These are phyloP conservation scores for Eimeria acervulina DNA, from an alignment of 169 alveolate genomes.

Conservation along the genomic window DNA sequence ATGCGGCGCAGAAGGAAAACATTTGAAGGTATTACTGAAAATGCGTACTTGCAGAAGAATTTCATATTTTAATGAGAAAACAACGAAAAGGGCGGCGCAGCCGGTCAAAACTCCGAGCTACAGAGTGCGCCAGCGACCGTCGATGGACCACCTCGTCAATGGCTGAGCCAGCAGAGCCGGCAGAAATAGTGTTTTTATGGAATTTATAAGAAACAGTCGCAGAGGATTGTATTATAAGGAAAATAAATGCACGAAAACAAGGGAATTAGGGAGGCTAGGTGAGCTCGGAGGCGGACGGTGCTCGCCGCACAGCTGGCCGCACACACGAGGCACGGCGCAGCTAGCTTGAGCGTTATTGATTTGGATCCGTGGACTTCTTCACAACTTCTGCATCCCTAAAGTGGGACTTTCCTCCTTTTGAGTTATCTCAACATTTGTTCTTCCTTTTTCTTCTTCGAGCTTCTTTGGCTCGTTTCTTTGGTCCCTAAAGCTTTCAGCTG, in stretches of 20 bases:
- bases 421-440: slow-evolving; percentile 7
- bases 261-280: not conserved
- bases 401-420: slow-evolving; percentile 56
- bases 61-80: not conserved
- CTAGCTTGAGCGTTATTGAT: slow-evolving; percentile 57
- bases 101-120: no score
- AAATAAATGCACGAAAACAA: not conserved
- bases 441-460: slow-evolving; percentile 50
- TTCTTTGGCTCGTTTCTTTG: slow-evolving; percentile 3
- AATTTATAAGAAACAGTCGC: not conserved
- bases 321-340: slow-evolving; percentile 60
- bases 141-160: not conserved
- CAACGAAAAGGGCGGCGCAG: not conserved
- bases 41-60: not conserved
- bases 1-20: not conserved
- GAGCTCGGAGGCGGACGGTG: slow-evolving; percentile 39
- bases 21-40: not conserved
- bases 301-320: slow-evolving; percentile 70
- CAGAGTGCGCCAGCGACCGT: not conserved
- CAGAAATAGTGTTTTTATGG: not conserved
- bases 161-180: not conserved
- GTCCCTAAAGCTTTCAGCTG: not conserved
- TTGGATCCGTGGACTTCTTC: not conserved
- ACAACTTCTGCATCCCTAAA: slow-evolving; percentile 13
- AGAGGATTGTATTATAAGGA: not conserved